phyloP scores from a whole-genome alignment of 1,284 basidiomycete species.

The Naganishia liquefaciens region DNA sequence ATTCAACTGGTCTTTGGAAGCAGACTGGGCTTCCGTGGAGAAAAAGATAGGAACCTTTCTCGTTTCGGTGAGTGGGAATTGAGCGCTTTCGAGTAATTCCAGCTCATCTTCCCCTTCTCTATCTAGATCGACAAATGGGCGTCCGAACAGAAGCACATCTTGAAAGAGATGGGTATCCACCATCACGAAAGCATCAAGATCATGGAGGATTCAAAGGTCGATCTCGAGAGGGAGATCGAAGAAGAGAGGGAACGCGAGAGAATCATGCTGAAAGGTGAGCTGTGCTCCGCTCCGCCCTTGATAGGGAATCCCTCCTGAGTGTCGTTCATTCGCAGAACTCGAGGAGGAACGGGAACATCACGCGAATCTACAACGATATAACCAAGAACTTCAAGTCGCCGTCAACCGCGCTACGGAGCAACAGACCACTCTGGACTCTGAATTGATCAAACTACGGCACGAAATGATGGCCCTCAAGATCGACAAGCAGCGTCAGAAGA shows the following conservation, averaged over 20 bases:
- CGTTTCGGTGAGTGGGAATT: constrained; percentile 9
- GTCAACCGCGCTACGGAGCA: constrained; percentile 44
- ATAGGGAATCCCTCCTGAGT: neutral
- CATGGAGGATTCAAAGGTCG: constrained; percentile 45
- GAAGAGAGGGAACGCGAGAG: constrained; percentile 48
- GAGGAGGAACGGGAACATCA: constrained; percentile 46
- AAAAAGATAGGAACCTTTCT: constrained; percentile 28
- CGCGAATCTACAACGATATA: constrained; percentile 40
- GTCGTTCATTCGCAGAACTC: constrained; percentile 37
- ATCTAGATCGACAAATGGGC: constrained; percentile 48
- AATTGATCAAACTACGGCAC: constrained; percentile 39
- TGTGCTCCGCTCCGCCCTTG: constrained; percentile 20
- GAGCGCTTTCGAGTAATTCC: constrained; percentile 1
- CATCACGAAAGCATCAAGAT: constrained; percentile 41
- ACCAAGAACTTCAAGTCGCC: constrained; percentile 42
- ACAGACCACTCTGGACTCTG: constrained; percentile 41
- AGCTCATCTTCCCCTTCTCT: neutral
- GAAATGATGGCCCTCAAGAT: constrained; percentile 35
- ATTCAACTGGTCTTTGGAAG: constrained; percentile 21
- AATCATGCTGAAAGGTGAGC: constrained; percentile 48
- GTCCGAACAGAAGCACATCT: constrained; percentile 44
- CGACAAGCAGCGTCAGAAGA: constrained; percentile 66
- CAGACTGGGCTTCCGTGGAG: constrained; percentile 24
- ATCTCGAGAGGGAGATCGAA: constrained; percentile 46
- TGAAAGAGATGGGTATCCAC: constrained; percentile 42